These are phyloP conservation scores for Zychaea mexicana DNA, from an alignment of 371 early-diverging fungal genomes.

Conservation along the genomic window DNA sequence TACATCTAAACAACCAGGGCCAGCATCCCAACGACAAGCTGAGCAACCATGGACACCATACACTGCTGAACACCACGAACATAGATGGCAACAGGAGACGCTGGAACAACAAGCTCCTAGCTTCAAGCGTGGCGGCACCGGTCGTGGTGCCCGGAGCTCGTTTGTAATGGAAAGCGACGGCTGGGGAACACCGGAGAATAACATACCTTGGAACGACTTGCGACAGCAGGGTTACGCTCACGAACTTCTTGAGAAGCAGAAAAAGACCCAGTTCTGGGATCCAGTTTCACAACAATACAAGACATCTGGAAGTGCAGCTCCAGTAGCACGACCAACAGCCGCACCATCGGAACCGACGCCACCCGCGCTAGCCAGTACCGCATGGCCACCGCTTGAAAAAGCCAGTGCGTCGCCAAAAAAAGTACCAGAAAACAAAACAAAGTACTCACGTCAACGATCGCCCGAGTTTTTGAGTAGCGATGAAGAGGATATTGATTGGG, in stretches of 20 bases:
- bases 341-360: background rate
- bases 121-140: background rate
- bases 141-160: background rate
- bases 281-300: background rate
- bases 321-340: background rate
- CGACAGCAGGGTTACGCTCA: slow-evolving; percentile 38
- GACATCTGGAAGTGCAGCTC: slow-evolving; percentile 7
- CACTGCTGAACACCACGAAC: slow-evolving; percentile 1
- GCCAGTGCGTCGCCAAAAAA: background rate
- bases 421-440: background rate
- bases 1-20: background rate
- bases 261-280: slow-evolving; percentile 36
- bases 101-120: background rate
- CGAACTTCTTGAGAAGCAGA: slow-evolving; percentile 41
- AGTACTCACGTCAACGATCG: background rate
- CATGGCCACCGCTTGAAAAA: slow-evolving; percentile 2
- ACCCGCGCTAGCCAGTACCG: background rate
- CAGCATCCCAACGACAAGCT: background rate
- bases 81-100: slow-evolving; percentile 14
- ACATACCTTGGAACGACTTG: slow-evolving; percentile 39
- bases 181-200: slow-evolving; percentile 33
- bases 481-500: slow-evolving; percentile 17
- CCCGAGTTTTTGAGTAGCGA: slow-evolving; percentile 10
- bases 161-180: slow-evolving; percentile 24
- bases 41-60: slow-evolving; percentile 16